Evolutionary conservation across 176 grass and related monocot genomes (phyloP).

Genomic region (Oryza meyeriana): DNA sequence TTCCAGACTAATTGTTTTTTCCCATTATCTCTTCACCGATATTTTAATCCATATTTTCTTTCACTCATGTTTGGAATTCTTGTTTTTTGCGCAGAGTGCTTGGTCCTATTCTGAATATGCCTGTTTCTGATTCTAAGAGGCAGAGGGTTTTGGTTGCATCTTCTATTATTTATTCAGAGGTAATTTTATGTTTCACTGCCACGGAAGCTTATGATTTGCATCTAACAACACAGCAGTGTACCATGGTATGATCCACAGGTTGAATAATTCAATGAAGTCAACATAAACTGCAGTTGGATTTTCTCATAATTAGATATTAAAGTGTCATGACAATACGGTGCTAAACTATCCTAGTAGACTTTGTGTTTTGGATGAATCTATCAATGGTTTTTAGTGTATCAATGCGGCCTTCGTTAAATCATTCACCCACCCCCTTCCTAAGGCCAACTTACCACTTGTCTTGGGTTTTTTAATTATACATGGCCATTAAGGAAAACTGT

Average conservation of each 20-base stretch:
- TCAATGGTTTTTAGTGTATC: background rate
- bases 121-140: slow-evolving; percentile 91
- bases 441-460: too few species aligned
- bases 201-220: slow-evolving; percentile 18
- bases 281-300: background rate
- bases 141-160: slow-evolving; percentile 91
- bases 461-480: too few species aligned
- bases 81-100: slow-evolving; percentile 65
- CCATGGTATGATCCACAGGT: background rate
- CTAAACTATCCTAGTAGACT: background rate
- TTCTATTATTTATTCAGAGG: slow-evolving; percentile 97
- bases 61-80: slow-evolving; percentile 34
- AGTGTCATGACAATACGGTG: background rate
- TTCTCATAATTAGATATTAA: background rate
- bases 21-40: background rate
- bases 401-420: background rate
- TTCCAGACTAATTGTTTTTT: slow-evolving; percentile 7
- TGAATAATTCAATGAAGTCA: slow-evolving; percentile 7
- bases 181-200: slow-evolving; percentile 32
- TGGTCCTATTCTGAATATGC: slow-evolving; percentile 83
- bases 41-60: slow-evolving; percentile 5
- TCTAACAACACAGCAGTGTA: slow-evolving; percentile 20
- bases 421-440: background rate
- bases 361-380: background rate
- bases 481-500: too few species aligned